Base-by-base conservation (phyloP, 768 basidiomycete species). In the Clitopilus passeckerianus region DNA sequence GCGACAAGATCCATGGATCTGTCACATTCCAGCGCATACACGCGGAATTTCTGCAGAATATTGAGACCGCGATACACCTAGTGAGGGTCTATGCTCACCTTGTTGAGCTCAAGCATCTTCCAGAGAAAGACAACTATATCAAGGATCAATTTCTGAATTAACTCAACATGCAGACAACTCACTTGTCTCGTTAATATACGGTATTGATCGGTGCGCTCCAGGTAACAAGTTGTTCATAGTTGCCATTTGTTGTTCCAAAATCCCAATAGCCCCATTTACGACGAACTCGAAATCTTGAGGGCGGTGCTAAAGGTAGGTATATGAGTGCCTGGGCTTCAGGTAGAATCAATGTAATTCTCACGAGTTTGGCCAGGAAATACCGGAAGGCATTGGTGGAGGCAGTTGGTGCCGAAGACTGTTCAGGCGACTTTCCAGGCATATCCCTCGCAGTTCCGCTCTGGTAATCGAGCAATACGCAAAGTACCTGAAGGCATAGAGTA, bases 51-150 rank as follows among this genome's bases (percentile, higher is more conserved):
- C 94, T 97, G 65, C n/a, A 43, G 55, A 35, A 59, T 18, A 46
- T 18, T 20, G 15, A 59, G 53, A 30, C 16, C 30, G 62, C 74
- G 34, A 44, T 8, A 7, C 54, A n/a, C 16, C 5, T 18, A 14
- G 14, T 16, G 9, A 33, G 16, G 18, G 10, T 1, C 10, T 5
- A 16, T 34, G 30, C 33, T 30, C 15, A 94, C 95, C 79, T 93
- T 97, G 76, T 98, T 98, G 22, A 93, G 72, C 63, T 98, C 96
- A 37, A 97, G 76, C 71, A 93, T 83, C 73, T 95, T 91, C 95
- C 95, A 98, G 54, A 96, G 81, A 58, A 93, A 77, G 12, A 91
- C 77, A 43, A 92, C 91, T 91, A 35, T 34, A 64, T 53, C 27
- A 68, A 41, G 34, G 34, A 56, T 41, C 18, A 60, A 59, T 23